A percentile compares a stretch with the other conserved stretches of the same genome.
These are phyloP conservation scores for Diospyros kaki DNA, from an alignment of 148 eudicot genomes.

Conservation along the genomic window DNA sequence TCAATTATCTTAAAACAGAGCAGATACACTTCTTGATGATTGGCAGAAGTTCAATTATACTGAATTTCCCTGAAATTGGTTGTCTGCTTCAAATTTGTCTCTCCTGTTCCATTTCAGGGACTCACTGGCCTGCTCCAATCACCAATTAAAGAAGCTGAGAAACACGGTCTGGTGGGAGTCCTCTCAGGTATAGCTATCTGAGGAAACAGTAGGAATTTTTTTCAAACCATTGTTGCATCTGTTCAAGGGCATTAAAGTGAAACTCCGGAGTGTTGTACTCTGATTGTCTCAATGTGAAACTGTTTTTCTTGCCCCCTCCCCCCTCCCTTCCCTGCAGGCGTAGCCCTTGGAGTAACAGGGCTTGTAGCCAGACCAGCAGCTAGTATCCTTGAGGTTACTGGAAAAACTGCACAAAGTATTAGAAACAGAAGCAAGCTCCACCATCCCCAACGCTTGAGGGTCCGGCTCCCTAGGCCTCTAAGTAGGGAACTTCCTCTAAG, in stretches of 20 bases:
- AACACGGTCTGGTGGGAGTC: slow-evolving; percentile 89
- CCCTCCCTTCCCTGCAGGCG: slow-evolving; percentile 43
- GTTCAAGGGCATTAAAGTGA: not conserved
- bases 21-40: not conserved
- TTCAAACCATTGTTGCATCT: not conserved
- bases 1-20: not conserved
- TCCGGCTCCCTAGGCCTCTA: slow-evolving; percentile 84
- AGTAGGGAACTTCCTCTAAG: slow-evolving; percentile 60
- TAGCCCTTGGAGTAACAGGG: slow-evolving; percentile 90
- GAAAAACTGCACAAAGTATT: slow-evolving; percentile 93
- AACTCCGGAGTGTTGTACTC: not conserved
- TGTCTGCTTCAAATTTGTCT: not conserved
- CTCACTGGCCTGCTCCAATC: slow-evolving; percentile 95
- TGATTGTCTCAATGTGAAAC: not conserved
- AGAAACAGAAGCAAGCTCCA: slow-evolving; percentile 83
- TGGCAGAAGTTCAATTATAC: not conserved
- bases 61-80: not conserved
- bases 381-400: slow-evolving; percentile 91
- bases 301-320: not conserved
- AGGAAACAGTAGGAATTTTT: not conserved
- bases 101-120: slow-evolving; percentile 45
- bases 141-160: slow-evolving; percentile 93
- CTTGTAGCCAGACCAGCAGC: slow-evolving; percentile 98
- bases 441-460: slow-evolving; percentile 49
- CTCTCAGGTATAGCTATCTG: slow-evolving; percentile 56